Conservation (phyloP, 1,139 yeast species). For the Saccharomyces hybrid region DNA sequence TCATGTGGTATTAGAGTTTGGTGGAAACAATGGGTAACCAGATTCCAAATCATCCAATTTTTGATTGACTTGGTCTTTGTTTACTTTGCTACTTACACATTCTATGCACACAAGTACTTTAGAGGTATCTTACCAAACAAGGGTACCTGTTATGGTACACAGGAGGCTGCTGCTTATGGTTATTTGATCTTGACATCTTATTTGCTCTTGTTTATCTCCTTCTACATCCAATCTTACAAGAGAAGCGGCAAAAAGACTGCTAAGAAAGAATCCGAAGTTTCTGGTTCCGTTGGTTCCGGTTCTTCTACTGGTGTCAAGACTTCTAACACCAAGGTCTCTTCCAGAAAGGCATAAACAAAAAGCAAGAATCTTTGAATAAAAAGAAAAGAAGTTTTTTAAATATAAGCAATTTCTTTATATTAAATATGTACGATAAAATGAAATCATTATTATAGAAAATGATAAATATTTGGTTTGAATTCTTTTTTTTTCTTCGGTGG, state of each 20-base stretch:
- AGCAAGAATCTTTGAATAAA: constrained; percentile 1
- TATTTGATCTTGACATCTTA: constrained; percentile 84
- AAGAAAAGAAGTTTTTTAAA: neutral
- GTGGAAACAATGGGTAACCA: constrained; percentile 99
- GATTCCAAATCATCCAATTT: constrained; percentile 92
- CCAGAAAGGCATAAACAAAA: constrained; percentile 37
- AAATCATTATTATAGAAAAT: neutral
- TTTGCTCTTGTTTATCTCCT: constrained; percentile 82
- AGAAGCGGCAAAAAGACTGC: constrained; percentile 37
- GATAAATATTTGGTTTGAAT: neutral
- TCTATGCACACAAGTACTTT: constrained; percentile 55
- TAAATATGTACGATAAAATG: neutral
- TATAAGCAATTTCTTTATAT: neutral
- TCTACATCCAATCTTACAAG: constrained; percentile 82
- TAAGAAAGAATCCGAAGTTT: constrained; percentile 39
- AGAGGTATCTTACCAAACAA: constrained; percentile 57
- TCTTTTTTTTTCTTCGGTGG: neutral
- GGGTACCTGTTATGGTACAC: constrained; percentile 89
- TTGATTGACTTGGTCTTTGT: constrained; percentile 82
- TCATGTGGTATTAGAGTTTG: constrained; percentile 93
- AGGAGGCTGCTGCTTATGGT: constrained; percentile 86
- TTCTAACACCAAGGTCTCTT: constrained; percentile 35
- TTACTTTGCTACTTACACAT: constrained; percentile 85
- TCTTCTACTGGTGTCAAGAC: constrained; percentile 33
- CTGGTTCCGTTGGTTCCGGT: constrained; percentile 26